Evolutionary conservation across 2,329 filamentous ascomycete species (phyloP), one percentile per base, ranked within the genome.

Genomic region (Phyllosticta ampelicida): DNA sequence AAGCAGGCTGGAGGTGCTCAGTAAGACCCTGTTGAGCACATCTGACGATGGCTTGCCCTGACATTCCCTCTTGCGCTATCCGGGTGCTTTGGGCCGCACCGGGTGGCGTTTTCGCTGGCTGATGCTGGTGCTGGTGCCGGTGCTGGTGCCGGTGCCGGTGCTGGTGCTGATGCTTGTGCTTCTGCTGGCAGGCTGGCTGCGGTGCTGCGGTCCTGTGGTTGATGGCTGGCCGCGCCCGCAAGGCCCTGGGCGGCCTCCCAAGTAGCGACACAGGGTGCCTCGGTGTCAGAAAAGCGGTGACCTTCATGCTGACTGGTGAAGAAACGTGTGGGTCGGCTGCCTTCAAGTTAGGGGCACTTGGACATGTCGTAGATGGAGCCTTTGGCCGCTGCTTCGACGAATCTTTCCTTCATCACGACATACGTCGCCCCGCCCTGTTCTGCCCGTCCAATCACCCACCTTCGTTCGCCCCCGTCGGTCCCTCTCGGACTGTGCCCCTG

Each of bases 381-480:
- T 26, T 8, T 26, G 23, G 23, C 23, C 23, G 3, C 23, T 26
- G 23, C 23, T 26, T 26, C 23, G 23, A 4, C 23, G 23, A 26
- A 8, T 26, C 23, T 26, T 26, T 26, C 23, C 23, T 26, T 26
- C 23, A 26, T 8, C 23, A 26, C 23, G 23, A 26, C 23, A 26
- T 8, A 26, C 23, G 8, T 26, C 23, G 23, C 23, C 23, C 23
- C 23, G 8, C 23, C 23, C 23, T 26, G 23, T 26, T 8, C 23
- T 26, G 36, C n/a, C 49, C 16, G 21, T 49, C 19, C 48, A 66
- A 62, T 63, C 64, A 61, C 61, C 63, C 53, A 64, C 66, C 51
- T 65, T 66, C 57, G 8, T 26, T 26, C 23, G 23, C 23, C 23
- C 23, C 23, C 23, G 23, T 66, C 65, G 57, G 65, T 65, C 64